Evolutionary conservation across 2,329 filamentous ascomycete genomes (phyloP), one percentile per base, ranked within the genome.

Genomic region (Colletotrichum truncatum): DNA sequence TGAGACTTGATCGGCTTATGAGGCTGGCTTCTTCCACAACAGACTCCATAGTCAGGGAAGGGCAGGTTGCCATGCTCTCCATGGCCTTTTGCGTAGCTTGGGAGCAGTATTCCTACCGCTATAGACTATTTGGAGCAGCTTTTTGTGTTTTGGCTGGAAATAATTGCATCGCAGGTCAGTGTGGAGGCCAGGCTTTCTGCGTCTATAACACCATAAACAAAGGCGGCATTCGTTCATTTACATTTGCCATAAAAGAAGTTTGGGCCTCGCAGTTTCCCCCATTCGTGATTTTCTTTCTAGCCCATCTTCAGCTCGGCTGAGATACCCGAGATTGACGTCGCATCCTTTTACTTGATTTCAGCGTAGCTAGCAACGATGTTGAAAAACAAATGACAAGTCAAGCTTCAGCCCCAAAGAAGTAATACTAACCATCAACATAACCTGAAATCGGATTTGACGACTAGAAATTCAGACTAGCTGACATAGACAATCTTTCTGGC

Each of bases 1-100:
- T 93, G 87, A 2, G 87, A 83, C 72, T 87, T 84, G 76, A 98
- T 93, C 54, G 93, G 84, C 49, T 83, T 78, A 80, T 93, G 91
- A 4, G 95, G n/a, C n/a, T n/a, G n/a, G n/a, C n/a, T n/a, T n/a
- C 95, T 21, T 83, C 83, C 56, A 88, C 73, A 36, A 98, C 89
- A 11, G 92, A 94, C 54, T 82, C 79, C 43, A 93, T 89, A 16
- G 88, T 93, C 18, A 98, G 85, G 4, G 91, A 91, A 4, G 83
- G 87, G 53, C 84, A 82, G 18, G 82, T 85, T 7, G 79, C 77
- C 5, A 82, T 76, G 72, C 87, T 84, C 46, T 87, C 84, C 87
- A 89, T 88, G 59, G 57, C 72, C 67, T 49, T 11, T n/a, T 3
- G 12, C 30, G 23, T 69, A 3, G 2, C 2, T 43, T 43, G 11